Base-by-base conservation (phyloP, 2,329 filamentous ascomycete genomes). In the Didymosphaeria variabile region DNA sequence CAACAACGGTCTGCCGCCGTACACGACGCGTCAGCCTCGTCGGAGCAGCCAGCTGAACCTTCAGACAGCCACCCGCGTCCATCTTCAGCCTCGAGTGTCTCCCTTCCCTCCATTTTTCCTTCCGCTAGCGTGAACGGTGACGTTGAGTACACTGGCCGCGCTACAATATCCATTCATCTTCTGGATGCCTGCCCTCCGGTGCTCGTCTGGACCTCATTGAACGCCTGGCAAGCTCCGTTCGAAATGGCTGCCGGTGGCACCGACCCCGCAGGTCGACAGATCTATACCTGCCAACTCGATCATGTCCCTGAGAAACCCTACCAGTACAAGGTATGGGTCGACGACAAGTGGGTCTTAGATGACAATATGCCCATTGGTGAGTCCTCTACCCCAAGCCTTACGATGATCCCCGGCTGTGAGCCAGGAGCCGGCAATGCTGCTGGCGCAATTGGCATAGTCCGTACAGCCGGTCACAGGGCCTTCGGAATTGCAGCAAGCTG, bases 301-400 rank as follows among this genome's bases (percentile, higher is more conserved):
- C 81, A 86, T 8, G 80, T 86, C 19, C 80, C 85, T 23, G 85
- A 85, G 23, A 83, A 86, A 50, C 84, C 87, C 59, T 87, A 92
- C 66, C 88, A 91, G 70, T 94, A 93, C 83, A 93, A 92, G 77
- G 90, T 93, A 67, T 85, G 89, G 32, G 80, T 91, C 38, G 90
- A 90, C 10, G 75, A 83, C 21, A 87, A 91, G 65, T 91, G 88
- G 87, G 81, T 88, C 26, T 76, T 91, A 49, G 87, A 93, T 67
- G 87, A 91, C 60, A 81, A 80, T 47, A 82, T 84, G 57, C 85
- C 87, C 15, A 87, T 83, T 57, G 83, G 89, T 91, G 81, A 66
- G 83, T 64, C n/a, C 13, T 8, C 2, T 15, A n/a, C 15, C 17
- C 17, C 17, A 40, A n/a, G 2, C 7, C n/a, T 4, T 19, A 10